Evolutionary conservation across 805 yeast species (phyloP).

Genomic region (Starmerella riodocensis): DNA sequence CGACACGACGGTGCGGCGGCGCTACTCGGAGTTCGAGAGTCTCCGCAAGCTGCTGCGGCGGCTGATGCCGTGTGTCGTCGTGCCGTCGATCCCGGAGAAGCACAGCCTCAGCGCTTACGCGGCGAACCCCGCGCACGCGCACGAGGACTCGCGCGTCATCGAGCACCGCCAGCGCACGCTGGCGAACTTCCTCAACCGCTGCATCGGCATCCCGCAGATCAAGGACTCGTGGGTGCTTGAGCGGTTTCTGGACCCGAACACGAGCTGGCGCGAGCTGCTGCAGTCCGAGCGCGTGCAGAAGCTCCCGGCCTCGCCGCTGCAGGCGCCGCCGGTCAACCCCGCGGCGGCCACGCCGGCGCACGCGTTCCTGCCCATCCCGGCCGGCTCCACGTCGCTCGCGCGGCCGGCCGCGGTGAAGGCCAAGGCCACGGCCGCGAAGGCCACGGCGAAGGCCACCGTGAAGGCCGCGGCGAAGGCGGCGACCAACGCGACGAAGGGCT

Average conservation of each 20-base stretch:
- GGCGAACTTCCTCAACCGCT: constrained; percentile 63
- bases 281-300: constrained; percentile 41
- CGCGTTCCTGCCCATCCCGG: constrained; percentile 49
- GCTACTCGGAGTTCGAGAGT: constrained; percentile 87
- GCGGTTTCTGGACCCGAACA: constrained; percentile 73
- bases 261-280: constrained; percentile 68
- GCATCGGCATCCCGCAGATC: constrained; percentile 45
- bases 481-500: neutral
- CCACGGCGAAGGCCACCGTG: neutral
- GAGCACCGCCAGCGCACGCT: constrained; percentile 66
- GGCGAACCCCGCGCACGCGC: constrained; percentile 33
- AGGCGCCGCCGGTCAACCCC: constrained; percentile 53
- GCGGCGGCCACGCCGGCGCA: constrained; percentile 45
- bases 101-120: constrained; percentile 45
- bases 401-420: constrained; percentile 2
- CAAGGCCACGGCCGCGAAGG: too few species aligned
- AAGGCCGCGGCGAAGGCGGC: neutral
- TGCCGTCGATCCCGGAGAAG: constrained; percentile 91
- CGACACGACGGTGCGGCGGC: constrained; percentile 54
- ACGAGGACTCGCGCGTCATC: constrained; percentile 33
- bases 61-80: constrained; percentile 63
- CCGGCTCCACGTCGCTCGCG: constrained; percentile 29
- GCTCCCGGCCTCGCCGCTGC: constrained; percentile 40
- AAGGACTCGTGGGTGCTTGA: constrained; percentile 49
- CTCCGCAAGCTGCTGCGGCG: constrained; percentile 57